Conservation (phyloP, 2,329 filamentous ascomycete species). For the Diaporthe aspalathi region DNA sequence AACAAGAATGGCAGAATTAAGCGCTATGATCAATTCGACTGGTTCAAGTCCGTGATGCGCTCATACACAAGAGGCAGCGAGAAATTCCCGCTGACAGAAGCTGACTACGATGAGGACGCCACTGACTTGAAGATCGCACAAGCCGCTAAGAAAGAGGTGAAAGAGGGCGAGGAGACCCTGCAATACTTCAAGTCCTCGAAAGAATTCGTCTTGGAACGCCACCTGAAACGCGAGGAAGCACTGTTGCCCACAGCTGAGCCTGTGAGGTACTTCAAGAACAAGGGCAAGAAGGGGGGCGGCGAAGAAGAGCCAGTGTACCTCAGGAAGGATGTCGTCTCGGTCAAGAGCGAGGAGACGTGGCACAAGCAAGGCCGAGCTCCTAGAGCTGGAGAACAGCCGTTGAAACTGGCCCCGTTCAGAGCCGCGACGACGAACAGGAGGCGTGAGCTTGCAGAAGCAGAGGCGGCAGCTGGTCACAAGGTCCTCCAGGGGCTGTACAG, state of each 20-base stretch:
- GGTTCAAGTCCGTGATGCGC: slow-evolving; percentile 85
- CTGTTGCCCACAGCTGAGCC: slow-evolving; percentile 75
- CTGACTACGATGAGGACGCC: slow-evolving; percentile 83
- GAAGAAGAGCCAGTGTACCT: slow-evolving; percentile 85
- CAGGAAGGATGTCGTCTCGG: slow-evolving; percentile 82
- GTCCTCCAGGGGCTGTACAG: slow-evolving; percentile 88
- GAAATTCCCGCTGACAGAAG: slow-evolving; percentile 69
- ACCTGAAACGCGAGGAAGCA: slow-evolving; percentile 92
- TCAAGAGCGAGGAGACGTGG: slow-evolving; percentile 96
- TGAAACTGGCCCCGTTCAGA: slow-evolving; percentile 90
- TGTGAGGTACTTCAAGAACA: slow-evolving; percentile 81
- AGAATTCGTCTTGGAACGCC: slow-evolving; percentile 86
- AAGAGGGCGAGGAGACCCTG: slow-evolving; percentile 82
- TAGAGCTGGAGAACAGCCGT: slow-evolving; percentile 74
- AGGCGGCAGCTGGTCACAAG: slow-evolving; percentile 83
- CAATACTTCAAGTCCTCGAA: slow-evolving; percentile 89
- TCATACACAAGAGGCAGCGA: slow-evolving; percentile 70
- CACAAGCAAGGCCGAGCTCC: slow-evolving; percentile 93
- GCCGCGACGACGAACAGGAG: slow-evolving; percentile 90
- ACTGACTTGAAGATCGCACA: slow-evolving; percentile 80
- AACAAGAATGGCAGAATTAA: slow-evolving; percentile 82
- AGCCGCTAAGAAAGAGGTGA: slow-evolving; percentile 77
- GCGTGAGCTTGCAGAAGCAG: slow-evolving; percentile 87
- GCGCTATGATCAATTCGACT: slow-evolving; percentile 82
- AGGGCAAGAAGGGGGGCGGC: slow-evolving; percentile 75